These are phyloP conservation scores for Anisodus acutangulus DNA, from an alignment of 257 asterid species.

Conservation along the genomic window DNA sequence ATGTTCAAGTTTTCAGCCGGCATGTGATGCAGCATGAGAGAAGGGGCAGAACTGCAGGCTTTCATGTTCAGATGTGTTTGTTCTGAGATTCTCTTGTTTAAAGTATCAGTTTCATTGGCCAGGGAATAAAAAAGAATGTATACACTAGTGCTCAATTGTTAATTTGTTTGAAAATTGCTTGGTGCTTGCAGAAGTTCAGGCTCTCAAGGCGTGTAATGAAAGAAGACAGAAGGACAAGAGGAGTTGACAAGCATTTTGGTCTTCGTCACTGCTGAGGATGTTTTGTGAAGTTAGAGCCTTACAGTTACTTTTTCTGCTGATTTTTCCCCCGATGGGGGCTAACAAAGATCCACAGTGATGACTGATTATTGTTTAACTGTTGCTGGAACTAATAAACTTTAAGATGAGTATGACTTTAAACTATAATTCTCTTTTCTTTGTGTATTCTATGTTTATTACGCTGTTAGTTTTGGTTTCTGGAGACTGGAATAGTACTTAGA, in stretches of 20 bases:
- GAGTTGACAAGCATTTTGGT: constrained; percentile 27
- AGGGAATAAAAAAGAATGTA: background rate
- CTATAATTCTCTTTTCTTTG: background rate
- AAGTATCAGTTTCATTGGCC: too few species aligned
- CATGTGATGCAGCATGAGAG: background rate
- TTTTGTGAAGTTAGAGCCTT: background rate
- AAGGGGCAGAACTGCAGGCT: background rate
- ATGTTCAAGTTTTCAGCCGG: background rate
- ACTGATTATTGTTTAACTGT: background rate
- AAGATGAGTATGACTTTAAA: background rate
- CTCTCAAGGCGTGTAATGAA: constrained; percentile 69
- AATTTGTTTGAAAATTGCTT: constrained; percentile 17
- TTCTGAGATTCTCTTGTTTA: too few species aligned
- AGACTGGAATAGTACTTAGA: background rate
- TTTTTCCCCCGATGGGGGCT: background rate
- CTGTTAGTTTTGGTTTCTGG: background rate
- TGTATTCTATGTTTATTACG: background rate
- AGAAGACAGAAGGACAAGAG: constrained; percentile 44
- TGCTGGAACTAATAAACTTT: background rate
- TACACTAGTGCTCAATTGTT: background rate
- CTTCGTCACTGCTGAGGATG: background rate
- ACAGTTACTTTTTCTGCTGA: background rate
- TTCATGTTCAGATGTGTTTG: too few species aligned
- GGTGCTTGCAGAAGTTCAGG: constrained; percentile 64
- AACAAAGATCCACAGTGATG: background rate